Percentiles rank a stretch among this genome's conserved stretches.
Conservation (phyloP, 2,329 filamentous ascomycete genomes). For the Parasarocladium wereldwijsianum region DNA sequence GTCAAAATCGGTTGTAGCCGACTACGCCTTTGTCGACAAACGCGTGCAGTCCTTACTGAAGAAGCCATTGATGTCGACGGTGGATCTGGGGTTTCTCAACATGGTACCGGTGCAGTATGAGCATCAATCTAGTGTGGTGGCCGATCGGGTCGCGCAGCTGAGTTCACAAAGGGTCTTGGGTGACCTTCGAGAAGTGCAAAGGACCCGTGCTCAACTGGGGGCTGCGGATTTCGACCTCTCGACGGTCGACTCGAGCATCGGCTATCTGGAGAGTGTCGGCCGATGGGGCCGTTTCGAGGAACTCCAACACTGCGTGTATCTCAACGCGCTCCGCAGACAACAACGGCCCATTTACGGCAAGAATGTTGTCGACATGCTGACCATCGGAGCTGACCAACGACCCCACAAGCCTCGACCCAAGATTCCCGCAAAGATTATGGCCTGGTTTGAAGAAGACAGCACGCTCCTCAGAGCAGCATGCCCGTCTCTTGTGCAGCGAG, state of each 20-base stretch:
- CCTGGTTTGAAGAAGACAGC: constrained; percentile 64
- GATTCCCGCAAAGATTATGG: constrained; percentile 46
- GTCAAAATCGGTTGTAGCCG: constrained; percentile 59
- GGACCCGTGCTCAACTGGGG: constrained; percentile 40
- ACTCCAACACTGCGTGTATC: constrained; percentile 64
- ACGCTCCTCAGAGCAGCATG: constrained; percentile 50
- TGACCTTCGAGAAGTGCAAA: constrained; percentile 59
- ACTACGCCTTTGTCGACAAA: constrained; percentile 59
- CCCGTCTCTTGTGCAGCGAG: constrained; percentile 59
- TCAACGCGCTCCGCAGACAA: constrained; percentile 70
- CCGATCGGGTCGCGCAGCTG: constrained; percentile 45
- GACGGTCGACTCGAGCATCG: constrained; percentile 53
- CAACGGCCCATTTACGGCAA: constrained; percentile 70
- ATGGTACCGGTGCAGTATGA: constrained; percentile 62
- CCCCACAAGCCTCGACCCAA: constrained; percentile 46
- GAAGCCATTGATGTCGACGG: constrained; percentile 43
- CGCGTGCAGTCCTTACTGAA: constrained; percentile 52
- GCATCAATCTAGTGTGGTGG: constrained; percentile 37
- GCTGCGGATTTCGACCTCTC: constrained; percentile 45
- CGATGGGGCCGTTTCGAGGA: constrained; percentile 61
- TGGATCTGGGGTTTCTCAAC: constrained; percentile 66
- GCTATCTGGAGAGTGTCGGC: constrained; percentile 56
- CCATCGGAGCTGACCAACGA: constrained; percentile 43
- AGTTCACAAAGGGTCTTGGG: constrained; percentile 57
- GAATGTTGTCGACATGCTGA: constrained; percentile 61